Evolutionary conservation across 805 yeast genomes (phyloP).

Genomic region (Starmerella powellii): DNA sequence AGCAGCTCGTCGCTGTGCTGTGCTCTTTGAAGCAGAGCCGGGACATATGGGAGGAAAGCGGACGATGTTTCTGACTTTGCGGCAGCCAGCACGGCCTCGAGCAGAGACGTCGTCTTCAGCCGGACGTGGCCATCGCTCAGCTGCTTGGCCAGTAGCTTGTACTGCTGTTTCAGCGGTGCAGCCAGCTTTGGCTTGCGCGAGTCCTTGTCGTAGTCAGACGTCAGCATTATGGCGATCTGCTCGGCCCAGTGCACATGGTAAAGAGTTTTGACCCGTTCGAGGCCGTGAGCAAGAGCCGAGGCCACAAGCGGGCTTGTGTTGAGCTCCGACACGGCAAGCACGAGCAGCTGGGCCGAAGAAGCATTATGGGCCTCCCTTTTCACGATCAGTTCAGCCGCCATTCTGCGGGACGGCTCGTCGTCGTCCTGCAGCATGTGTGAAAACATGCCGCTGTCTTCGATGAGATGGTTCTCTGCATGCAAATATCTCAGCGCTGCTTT

Average conservation of each 20-base stretch:
- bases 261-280: background rate
- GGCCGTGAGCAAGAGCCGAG: background rate
- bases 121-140: background rate
- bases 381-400: conserved; percentile 10
- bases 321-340: background rate
- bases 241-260: background rate
- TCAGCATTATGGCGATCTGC: conserved; percentile 1
- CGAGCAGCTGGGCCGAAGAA: background rate
- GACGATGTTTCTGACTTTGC: background rate
- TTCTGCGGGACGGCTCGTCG: conserved; percentile 7
- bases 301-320: background rate
- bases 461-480: background rate
- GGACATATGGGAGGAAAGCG: background rate
- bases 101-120: background rate
- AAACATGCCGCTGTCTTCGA: background rate
- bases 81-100: background rate
- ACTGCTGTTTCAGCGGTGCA: background rate
- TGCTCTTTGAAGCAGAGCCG: background rate
- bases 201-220: conserved; percentile 1
- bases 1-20: conserved; percentile 12
- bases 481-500: conserved; percentile 12
- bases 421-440: conserved; percentile 2
- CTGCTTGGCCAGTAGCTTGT: background rate
- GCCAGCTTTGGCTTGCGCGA: background rate
- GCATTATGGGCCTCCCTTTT: background rate